These are phyloP conservation scores for Salisapilia sapeloensis DNA, from an alignment of 352 stramenopile species.

Conservation along the genomic window DNA sequence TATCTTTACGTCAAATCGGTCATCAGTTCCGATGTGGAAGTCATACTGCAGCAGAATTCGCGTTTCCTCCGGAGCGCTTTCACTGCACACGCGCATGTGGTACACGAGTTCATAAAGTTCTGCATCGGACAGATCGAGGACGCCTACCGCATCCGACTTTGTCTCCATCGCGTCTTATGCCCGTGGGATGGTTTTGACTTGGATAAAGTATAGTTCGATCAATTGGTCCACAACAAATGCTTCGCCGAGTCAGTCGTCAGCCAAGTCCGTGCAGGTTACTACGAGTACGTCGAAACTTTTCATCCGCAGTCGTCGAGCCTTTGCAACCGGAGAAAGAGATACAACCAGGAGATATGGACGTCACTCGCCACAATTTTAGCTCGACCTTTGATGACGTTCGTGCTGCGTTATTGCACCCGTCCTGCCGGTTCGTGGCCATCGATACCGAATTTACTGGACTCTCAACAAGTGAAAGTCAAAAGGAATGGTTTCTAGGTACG, in stretches of 20 bases:
- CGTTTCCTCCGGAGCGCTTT: conserved; percentile 55
- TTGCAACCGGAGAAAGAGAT: no score
- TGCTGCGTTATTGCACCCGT: conserved; percentile 29
- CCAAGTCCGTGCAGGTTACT: no score
- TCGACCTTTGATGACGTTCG: conserved; percentile 32
- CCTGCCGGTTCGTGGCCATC: conserved; percentile 63
- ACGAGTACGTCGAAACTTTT: no score
- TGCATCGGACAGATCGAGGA: conserved; percentile 24
- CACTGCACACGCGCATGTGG: conserved; percentile 66
- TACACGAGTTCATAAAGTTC: conserved; percentile 68
- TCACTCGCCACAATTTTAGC: conserved; percentile 67
- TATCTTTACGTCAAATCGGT: no score
- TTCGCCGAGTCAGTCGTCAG: no score
- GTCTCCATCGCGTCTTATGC: conserved; percentile 1
- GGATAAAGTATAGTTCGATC: no score
- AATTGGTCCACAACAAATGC: no score
- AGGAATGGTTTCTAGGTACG: conserved; percentile 33
- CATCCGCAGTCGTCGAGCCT: no score
- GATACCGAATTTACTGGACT: conserved; percentile 76
- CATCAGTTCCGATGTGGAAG: no score
- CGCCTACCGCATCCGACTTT: conserved; percentile 13
- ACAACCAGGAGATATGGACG: conserved; percentile 53
- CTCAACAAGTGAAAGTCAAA: conserved; percentile 39
- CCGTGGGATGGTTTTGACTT: not conserved
- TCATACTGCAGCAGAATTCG: conserved; percentile 42